A percentile compares a stretch with the other conserved stretches of the same genome.
phyloP scores from a whole-genome alignment of 768 basidiomycete genomes.

The Termitomyces sp. region DNA sequence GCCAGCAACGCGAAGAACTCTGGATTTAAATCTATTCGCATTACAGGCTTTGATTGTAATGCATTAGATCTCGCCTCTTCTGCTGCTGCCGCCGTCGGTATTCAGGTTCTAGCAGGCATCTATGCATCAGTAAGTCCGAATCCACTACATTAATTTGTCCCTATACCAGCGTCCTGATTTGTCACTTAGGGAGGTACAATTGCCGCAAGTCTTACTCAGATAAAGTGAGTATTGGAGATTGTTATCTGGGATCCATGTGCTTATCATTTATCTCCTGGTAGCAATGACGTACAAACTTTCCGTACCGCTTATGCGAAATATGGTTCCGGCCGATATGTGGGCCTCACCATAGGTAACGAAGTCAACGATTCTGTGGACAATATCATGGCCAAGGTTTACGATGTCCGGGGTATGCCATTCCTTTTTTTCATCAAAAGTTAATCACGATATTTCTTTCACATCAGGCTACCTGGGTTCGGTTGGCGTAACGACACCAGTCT shows the following conservation, averaged over 20 bases:
- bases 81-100: constrained; percentile 27
- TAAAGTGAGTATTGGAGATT: constrained; percentile 24
- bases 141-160: background rate
- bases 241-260: background rate
- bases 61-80: constrained; percentile 32
- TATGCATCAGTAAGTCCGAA: constrained; percentile 24
- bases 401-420: constrained; percentile 28
- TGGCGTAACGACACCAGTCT: constrained; percentile 32
- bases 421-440: too few species aligned
- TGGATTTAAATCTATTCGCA: constrained; percentile 33
- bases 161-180: background rate
- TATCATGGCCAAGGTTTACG: constrained; percentile 33
- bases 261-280: constrained; percentile 12
- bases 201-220: constrained; percentile 20
- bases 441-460: background rate
- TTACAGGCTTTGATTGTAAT: constrained; percentile 35
- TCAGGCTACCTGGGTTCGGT: constrained; percentile 30
- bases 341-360: constrained; percentile 38
- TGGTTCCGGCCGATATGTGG: constrained; percentile 30
- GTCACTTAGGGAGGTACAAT: constrained; percentile 30
- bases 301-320: constrained; percentile 28
- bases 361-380: constrained; percentile 28
- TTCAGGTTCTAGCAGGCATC: constrained; percentile 33
- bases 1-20: constrained; percentile 26
- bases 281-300: constrained; percentile 34